Base-by-base conservation (phyloP, 2,329 filamentous ascomycete genomes). In the Rhinocladiella mackenziei region DNA sequence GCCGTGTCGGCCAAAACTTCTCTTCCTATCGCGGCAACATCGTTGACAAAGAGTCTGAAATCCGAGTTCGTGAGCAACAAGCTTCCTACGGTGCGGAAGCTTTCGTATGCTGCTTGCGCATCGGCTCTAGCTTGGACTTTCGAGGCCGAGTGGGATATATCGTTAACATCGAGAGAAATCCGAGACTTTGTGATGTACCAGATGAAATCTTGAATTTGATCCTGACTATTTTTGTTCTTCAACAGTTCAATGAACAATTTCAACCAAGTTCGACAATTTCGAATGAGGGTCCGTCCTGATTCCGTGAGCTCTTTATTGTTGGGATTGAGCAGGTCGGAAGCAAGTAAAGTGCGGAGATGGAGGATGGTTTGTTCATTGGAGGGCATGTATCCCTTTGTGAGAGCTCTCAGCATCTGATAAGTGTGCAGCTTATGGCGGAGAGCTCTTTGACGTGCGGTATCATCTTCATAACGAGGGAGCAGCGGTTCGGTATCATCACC, bases 131-230 rank as follows among this genome's bases (percentile, higher is more conserved):
- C 74, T 62, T 80, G 85, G 13, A 77, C 77, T 54, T 74, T 75
- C 36, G 73, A 73, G 2, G 80, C 83, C 36, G 76, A 75, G 28
- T 73, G 67, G 2, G 76, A 73, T 32, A 89, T 68, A 48, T 86
- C 76, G 13, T 78, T 72, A 1, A 80, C 71, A 56, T 89, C 81
- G 3, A 91, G 66, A 1, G 77, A 77, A 4, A 92, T 69, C 23
- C 78, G 77, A n/a, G 87, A 82, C 61, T 86, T 84, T 51, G 80
- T 71, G 34, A 94, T 65, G 57, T 83, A 89, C 89, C 89, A 96
- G 28, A 95, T 73, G 53, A 96, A 86, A 58, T 96, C 87, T 63
- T 97, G 91, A 13, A 97, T 78, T 62, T 95, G 84, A 64, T 97
- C 88, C 11, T 78, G 66, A 50, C 73, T 71, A 63, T 96, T 96